Evolutionary conservation across 1,139 yeast genomes (phyloP), one percentile per base, ranked within the genome.

Genomic region (Protomyces macrosporus): DNA sequence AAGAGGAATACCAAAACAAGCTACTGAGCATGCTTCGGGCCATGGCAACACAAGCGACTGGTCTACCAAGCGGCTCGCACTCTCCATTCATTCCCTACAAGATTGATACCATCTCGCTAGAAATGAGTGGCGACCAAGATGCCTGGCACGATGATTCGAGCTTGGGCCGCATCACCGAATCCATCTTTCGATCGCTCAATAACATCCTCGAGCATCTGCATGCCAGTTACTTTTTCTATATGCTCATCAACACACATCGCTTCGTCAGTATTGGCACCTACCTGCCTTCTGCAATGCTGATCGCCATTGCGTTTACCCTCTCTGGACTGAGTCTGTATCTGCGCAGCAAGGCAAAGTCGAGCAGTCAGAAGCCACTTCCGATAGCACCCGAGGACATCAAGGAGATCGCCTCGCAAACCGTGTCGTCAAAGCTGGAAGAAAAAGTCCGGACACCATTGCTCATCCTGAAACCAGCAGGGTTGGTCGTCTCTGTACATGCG

Each of bases 261-360:
- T 95, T 95, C 76, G 96, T 93, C 14, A 89, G 97, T 3, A 91
- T 95, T 69, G 98, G 97, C 1, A 90, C 96, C 23, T 95, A 91
- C 72, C 78, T 95, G 61, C 98, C 98, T 0, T 80, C 95, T 1
- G 96, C 96, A 0, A 85, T 87, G 59, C 76, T 88, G 34, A 76
- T 88, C 6, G 88, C 95, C 0, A 81, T 83, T 7, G 77, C 90
- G 4, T 91, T 83, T 77, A 85, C 90, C 0, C 69, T 90, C 45
- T 84, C 90, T 71, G 82, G 97, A 0, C 75, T 88, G 53, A 83
- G 87, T 42, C 56, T 58, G 4, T 58, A 58, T 14, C 36, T 58
- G 37, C 40, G 45, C 23, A 69, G 76, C 84, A 14, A 72, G 85
- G 50, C 71, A 88, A 59, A 82, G 81, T 65, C 79, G 82, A 60